Base-by-base conservation (phyloP, 192 early-diverging fungal species). In the Linnemannia exigua region DNA sequence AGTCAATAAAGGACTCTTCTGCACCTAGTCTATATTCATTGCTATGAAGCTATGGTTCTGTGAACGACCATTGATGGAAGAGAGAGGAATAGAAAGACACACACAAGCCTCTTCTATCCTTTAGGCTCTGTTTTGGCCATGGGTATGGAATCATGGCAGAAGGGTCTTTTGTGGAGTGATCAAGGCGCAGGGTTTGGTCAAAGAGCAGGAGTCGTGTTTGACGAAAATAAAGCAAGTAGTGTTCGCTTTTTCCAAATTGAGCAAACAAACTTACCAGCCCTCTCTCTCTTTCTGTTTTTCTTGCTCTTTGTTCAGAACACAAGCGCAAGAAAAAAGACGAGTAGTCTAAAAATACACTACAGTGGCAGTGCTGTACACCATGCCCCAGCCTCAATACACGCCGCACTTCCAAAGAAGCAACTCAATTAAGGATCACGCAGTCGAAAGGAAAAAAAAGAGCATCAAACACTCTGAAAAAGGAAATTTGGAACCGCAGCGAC, bases 201-300 rank as follows among this genome's bases (percentile, higher is more conserved):
- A 44, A 9, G 17, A 50, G 48, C 48, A 50, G 48, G 8, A 12
- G 28, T 7, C n/a, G 5, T 58, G 25, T 11, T 58, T 58, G 54
- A 4, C n/a, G 54, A 58, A 25, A 58, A 58, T 28, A 22, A 28
- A 44, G 41, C 20, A 58, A 25, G 22, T 25, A 9, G 7, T 58
- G 54, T 58, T 58, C n/a, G 22, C 22, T 58, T 58, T 28, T 58
- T 58, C 54, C 54, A 58, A 58, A 58, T 58, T 22, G 54, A 58
- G 54, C 54, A 58, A 58, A 58, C 54, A 58, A 58, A 58, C 54
- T n/a, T 58, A 5, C 54, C 8, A 58, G 54, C 54, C n/a, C 52
- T 5, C 54, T 25, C 54, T 22, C 54, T 58, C 5, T 58, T 3
- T n/a, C 52, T 17, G n/a, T n/a, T n/a, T 51, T 4, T 51, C 22